Evolutionary conservation across 768 basidiomycete genomes (phyloP), one percentile per base, ranked within the genome.

Genomic region (Russula emetica): DNA sequence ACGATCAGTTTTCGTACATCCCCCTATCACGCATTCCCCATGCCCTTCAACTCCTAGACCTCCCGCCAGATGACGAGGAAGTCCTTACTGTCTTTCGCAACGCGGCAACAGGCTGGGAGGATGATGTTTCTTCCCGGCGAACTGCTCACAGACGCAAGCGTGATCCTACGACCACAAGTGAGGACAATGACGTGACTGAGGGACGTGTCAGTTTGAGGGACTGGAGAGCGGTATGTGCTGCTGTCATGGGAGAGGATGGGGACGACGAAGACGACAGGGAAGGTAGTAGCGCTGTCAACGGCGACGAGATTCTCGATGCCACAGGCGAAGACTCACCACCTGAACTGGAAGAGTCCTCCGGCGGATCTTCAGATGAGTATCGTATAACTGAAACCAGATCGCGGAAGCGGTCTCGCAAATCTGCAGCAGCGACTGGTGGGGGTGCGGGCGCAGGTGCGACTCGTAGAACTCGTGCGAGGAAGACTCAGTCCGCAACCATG

Each of bases 141-240:
- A 7, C 54, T 34, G 42, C 54, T 18, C 22, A 24, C 16, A 24
- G 42, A 11, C 50, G 40, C 24, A 30, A 22, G 32, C 44, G 24
- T 16, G 51, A 64, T 71, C 38, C 69, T 70, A 20, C 69, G 69
- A 53, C 49, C 63, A 22, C 64, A 34, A 57, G 65, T 26, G 67
- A 69, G 16, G 56, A 63, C 13, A 62, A 59, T 2, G 67, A 70
- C 6, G 60, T 63, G 7, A 70, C 68, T 36, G 75, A 72, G 16
- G 72, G 73, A 32, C 72, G 75, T 50, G 81, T 94, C 28, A 82
- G 79, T 67, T 76, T 79, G 55, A 83, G 85, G 32, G 91, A 92
- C 71, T 94, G 88, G 88, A 82, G 88, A 42, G 80, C 88, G 14
- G 87, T 94, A 5, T 93, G 91, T 71, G 84, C 86, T 11, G 87